Evolutionary conservation across 2,329 filamentous ascomycete genomes (phyloP), one percentile per base, ranked within the genome.

Genomic region (Rosellinia necatrix): DNA sequence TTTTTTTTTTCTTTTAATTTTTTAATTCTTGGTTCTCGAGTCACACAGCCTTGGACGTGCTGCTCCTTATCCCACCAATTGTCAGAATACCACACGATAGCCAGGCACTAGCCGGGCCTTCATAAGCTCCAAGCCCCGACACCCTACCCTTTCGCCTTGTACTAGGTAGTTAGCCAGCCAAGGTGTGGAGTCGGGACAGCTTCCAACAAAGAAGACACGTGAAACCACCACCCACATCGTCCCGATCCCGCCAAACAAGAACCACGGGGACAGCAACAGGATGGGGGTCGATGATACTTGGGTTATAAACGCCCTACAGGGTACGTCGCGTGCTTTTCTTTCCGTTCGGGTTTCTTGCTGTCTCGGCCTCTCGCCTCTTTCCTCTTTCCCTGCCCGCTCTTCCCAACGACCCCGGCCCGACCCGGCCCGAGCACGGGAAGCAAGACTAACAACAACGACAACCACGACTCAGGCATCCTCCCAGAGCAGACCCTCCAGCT

Each of bases 401-500:
- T n/a, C n/a, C n/a, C n/a, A n/a, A n/a, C n/a, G n/a, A n/a, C n/a
- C n/a, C n/a, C n/a, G n/a, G n/a, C n/a, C n/a, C n/a, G n/a, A n/a
- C n/a, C n/a, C n/a, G n/a, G n/a, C n/a, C n/a, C n/a, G n/a, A n/a
- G n/a, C n/a, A 30, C 15, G n/a, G 6, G 8, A 35, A 10, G 42
- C 21, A 15, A 12, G 21, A 44, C 56, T 35, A 44, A 55, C 57
- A 40, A 38, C 12, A 12, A n/a, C 13, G 13, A 27, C 9, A n/a
- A 42, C 10, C 10, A 37, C 34, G 19, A 49, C 13, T 8, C 57
- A 72, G 70, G 66, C 64, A 58, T 81, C 53, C 72, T 81, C 46
- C 76, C 78, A 30, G 71, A 79, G n/a, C 73, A 78, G 46, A 68
- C 76, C 47, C 69, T 75, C 59, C 71, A 73, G 49, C 69, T 75